These are phyloP conservation scores for Aquilaria malaccensis DNA, from an alignment of 345 rosid species.

Conservation along the genomic window DNA sequence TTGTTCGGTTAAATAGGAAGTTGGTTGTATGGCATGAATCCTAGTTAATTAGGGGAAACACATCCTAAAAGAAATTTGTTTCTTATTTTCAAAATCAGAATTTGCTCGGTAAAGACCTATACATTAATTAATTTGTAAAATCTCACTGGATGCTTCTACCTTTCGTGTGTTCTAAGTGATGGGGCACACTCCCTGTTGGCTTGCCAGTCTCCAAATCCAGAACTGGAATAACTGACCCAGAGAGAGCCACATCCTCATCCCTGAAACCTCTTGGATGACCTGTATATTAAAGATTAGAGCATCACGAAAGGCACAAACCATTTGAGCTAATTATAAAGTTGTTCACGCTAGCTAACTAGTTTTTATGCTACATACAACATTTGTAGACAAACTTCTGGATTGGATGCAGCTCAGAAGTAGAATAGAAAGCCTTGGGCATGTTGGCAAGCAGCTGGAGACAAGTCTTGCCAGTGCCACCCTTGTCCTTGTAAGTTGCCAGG, in stretches of 20 bases:
- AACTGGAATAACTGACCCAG: too few species aligned
- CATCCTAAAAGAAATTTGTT: too few species aligned
- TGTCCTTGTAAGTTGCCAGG: not conserved
- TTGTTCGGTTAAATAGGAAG: too few species aligned
- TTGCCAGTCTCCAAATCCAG: too few species aligned
- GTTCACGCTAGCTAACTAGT: not conserved
- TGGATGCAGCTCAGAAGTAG: not conserved
- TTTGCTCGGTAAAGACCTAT: too few species aligned
- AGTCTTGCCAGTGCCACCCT: not conserved
- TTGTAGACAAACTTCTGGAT: not conserved
- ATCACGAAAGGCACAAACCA: not conserved
- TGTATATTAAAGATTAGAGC: not conserved
- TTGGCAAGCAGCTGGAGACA: not conserved
- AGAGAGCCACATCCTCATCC: not conserved
- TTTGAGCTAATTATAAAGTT: not conserved
- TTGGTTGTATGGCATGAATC: too few species aligned
- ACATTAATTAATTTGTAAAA: too few species aligned
- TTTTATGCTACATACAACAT: conserved; percentile 5
- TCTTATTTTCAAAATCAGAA: too few species aligned
- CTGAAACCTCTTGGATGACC: not conserved
- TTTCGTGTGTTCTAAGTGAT: too few species aligned
- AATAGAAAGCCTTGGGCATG: conserved; percentile 7
- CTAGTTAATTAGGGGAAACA: too few species aligned
- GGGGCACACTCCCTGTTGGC: too few species aligned
- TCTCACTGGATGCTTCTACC: too few species aligned